Base-by-base conservation (phyloP, 2,329 filamentous ascomycete species). In the Pseudogymnoascus pannorum region DNA sequence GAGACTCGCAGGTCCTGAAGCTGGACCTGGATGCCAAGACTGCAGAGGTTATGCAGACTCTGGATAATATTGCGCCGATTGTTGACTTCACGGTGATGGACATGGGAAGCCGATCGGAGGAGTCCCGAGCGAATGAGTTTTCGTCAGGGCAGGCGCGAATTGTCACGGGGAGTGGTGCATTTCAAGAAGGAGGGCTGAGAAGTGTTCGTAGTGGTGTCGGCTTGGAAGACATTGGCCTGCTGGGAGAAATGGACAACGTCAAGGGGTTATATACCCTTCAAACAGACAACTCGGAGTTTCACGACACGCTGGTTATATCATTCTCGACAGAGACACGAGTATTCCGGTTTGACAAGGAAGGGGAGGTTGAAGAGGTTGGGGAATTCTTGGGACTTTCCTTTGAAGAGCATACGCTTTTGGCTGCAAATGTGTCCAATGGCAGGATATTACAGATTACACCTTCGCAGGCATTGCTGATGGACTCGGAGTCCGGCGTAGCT, bases 1-100 rank as follows among this genome's bases (percentile, higher is more conserved):
- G 93, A 35, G 91, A 99, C 72, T 95, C 91, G 1, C 92, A 97
- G 71, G 80, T 97, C 7, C 82, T 94, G 57, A 80, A 78, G 57
- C 81, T 92, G 60, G 73, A 77, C 48, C 78, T 87, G 31, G 81
- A 77, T 18, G 64, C 75, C 5, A 68, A 74, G 2, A 66, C 72
- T 0, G 60, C 63, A 0, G 79, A 87, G 57, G 74, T 92, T 4
- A 73, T 94, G 8, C 91, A 96, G 70, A 88, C 85, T 0, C 80
- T 95, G 61, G 78, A 84, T 3, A 99, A 96, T 70, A 91, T 97
- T 68, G 92, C 89, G 0, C 94, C 94, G 0, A 89, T 99, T 42
- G 76, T 97, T 38, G 94, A 99, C 72, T 97, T 99, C 68, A 87
- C 89, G 1, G 85, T 99, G 14, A 96, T 97, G 91, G 94, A 97